These are phyloP conservation scores for Recurvomyces mirabilis DNA, from an alignment of 495 filamentous ascomycete genomes.

Conservation along the genomic window DNA sequence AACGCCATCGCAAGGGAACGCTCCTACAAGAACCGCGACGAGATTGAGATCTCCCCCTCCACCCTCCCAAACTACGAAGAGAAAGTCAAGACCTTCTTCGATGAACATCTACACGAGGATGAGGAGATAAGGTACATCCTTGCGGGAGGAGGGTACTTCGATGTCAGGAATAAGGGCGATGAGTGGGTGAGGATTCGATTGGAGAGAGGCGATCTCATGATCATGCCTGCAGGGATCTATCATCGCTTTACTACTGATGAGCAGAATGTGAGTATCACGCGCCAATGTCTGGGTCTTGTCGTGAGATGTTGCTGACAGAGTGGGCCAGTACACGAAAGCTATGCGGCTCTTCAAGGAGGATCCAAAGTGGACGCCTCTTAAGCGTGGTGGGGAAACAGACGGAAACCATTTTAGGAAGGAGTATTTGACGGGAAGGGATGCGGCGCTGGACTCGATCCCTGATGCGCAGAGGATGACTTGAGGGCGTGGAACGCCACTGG, in stretches of 20 bases:
- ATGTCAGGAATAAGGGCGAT: slow-evolving; percentile 69
- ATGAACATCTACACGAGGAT: slow-evolving; percentile 94
- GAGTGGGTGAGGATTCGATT: slow-evolving; percentile 75
- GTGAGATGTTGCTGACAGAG: slow-evolving; percentile 9
- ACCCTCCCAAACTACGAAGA: slow-evolving; percentile 78
- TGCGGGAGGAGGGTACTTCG: slow-evolving; percentile 85
- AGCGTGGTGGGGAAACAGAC: slow-evolving; percentile 68
- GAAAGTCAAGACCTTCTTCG: slow-evolving; percentile 87
- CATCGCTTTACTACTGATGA: slow-evolving; percentile 93
- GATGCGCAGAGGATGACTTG: slow-evolving; percentile 13
- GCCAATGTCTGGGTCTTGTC: too few species aligned
- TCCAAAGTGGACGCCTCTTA: slow-evolving; percentile 95
- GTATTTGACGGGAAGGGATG: slow-evolving; percentile 42
- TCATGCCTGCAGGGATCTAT: slow-evolving; percentile 92
- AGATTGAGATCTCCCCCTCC: slow-evolving; percentile 76
- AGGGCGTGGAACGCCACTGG: too few species aligned
- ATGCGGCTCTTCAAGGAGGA: slow-evolving; percentile 98
- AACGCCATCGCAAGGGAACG: slow-evolving; percentile 62
- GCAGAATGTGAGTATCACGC: slow-evolving; percentile 59
- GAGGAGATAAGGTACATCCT: slow-evolving; percentile 98
- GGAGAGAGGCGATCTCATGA: slow-evolving; percentile 63
- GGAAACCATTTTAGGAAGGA: slow-evolving; percentile 63
- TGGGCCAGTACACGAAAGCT: slow-evolving; percentile 73
- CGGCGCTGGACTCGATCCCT: slow-evolving; percentile 7
- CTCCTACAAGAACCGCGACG: slow-evolving; percentile 88